A percentile compares a stretch with the other conserved stretches of the same genome.
Conservation (phyloP, 805 yeast species). For the Sugiyamaella mastotermitis region DNA sequence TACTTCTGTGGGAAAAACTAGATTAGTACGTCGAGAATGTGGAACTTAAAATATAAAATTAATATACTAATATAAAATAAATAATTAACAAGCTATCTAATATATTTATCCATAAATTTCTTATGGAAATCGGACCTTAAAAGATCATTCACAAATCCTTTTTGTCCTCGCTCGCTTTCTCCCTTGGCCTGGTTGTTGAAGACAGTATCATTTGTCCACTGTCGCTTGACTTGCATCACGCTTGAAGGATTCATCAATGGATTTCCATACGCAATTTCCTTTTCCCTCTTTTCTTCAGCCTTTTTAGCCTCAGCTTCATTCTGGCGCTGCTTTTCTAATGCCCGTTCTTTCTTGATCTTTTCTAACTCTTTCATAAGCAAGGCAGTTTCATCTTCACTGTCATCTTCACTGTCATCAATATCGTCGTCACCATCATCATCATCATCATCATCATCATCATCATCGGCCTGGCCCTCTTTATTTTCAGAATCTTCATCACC, state of each 20-base stretch:
- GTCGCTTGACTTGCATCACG: constrained; percentile 21
- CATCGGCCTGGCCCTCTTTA: constrained; percentile 22
- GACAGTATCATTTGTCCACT: constrained; percentile 32
- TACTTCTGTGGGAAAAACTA: no score
- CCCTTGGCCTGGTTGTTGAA: constrained; percentile 27
- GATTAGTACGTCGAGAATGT: no score
- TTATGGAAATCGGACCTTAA: constrained; percentile 34
- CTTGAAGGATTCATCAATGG: constrained; percentile 24
- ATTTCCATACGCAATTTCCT: constrained; percentile 28
- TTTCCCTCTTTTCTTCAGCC: constrained; percentile 20
- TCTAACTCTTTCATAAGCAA: constrained; percentile 30
- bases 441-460: constrained; percentile 29
- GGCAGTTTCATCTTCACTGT: constrained; percentile 30
- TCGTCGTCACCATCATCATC: constrained; percentile 16
- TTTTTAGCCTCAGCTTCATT: constrained; percentile 17
- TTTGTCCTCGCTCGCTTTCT: constrained; percentile 18
- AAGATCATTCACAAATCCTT: constrained; percentile 31
- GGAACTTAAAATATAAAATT: no score
- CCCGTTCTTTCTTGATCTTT: constrained; percentile 30
- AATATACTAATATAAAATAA: background rate
- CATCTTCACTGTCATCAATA: constrained; percentile 23
- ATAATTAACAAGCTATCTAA: constrained; percentile 18
- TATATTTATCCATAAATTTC: constrained; percentile 31
- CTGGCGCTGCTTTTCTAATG: constrained; percentile 21
- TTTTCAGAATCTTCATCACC: constrained; percentile 9